These are phyloP conservation scores for Fraxinus paxiana DNA, from an alignment of 305 asterid genomes.

Conservation along the genomic window DNA sequence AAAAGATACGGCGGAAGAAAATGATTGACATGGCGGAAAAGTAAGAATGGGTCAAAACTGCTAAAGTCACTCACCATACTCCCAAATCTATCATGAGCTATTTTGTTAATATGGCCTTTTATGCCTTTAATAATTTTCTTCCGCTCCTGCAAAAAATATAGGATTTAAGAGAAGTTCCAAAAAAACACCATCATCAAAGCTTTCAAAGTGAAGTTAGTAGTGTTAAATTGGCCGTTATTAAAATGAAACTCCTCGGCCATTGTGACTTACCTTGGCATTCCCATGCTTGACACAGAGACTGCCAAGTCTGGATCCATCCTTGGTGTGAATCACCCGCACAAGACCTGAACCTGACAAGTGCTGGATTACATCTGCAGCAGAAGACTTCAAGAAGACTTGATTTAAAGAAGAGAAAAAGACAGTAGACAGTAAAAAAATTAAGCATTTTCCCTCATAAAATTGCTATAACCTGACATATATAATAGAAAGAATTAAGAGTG, in stretches of 20 bases:
- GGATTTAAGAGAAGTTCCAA: conserved; percentile 7
- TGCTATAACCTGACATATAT: background rate
- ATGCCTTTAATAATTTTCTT: conserved; percentile 90
- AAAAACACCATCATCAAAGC: background rate
- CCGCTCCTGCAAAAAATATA: conserved; percentile 56
- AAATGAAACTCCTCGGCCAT: conserved; percentile 1
- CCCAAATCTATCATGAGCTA: conserved; percentile 73
- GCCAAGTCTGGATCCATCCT: conserved; percentile 80
- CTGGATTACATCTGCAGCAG: conserved; percentile 81
- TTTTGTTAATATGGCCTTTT: conserved; percentile 70
- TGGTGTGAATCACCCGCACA: conserved; percentile 77
- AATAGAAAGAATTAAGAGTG: background rate
- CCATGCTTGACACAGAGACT: conserved; percentile 85
- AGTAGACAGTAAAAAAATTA: background rate
- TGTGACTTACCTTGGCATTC: conserved; percentile 67
- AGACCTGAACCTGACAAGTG: conserved; percentile 64
- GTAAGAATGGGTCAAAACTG: conserved; percentile 2
- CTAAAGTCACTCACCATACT: conserved; percentile 47
- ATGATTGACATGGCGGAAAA: background rate
- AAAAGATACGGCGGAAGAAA: background rate
- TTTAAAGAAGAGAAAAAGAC: conserved; percentile 31
- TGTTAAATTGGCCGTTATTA: background rate
- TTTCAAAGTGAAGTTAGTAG: conserved; percentile 14
- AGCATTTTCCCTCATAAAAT: background rate
- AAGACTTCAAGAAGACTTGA: conserved; percentile 51